Conservation (phyloP, 2,329 filamentous ascomycete species). For the Torrubiella hemipterigena region DNA sequence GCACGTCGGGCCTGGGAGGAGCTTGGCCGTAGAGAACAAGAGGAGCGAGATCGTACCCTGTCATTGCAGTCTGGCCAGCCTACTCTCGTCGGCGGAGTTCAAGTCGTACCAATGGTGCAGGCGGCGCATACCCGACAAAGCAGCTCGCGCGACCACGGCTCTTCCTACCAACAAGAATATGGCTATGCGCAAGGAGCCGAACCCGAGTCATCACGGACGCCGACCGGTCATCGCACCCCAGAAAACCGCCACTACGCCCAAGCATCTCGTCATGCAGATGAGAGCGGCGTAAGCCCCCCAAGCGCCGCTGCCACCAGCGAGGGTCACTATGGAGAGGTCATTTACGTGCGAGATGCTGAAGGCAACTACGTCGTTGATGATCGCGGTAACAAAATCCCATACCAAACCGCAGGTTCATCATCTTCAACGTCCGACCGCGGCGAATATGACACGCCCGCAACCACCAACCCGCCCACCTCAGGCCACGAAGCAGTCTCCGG, state of each 20-base stretch:
- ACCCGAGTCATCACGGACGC: not conserved
- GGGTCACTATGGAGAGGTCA: too few relatives aligned
- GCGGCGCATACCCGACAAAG: slow-evolving; percentile 46
- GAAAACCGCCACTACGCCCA: slow-evolving; percentile 6
- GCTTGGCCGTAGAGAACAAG: slow-evolving; percentile 81
- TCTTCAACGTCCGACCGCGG: slow-evolving; percentile 40
- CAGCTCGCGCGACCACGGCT: slow-evolving; percentile 20
- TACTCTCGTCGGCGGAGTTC: slow-evolving; percentile 82
- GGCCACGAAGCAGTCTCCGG: slow-evolving; percentile 18
- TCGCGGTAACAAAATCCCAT: slow-evolving; percentile 46
- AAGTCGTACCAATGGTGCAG: slow-evolving; percentile 86
- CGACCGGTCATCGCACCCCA: slow-evolving; percentile 7
- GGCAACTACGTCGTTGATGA: slow-evolving; percentile 50
- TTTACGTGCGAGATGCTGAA: slow-evolving; percentile 53
- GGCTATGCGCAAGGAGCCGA: slow-evolving; percentile 1
- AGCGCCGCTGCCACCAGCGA: too few relatives aligned
- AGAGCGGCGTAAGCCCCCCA: too few relatives aligned
- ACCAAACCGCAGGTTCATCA: slow-evolving; percentile 31
- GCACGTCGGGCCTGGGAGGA: slow-evolving; percentile 95
- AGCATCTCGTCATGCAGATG: not conserved
- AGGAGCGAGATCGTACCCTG: slow-evolving; percentile 75
- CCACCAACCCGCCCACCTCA: slow-evolving; percentile 25
- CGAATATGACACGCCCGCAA: slow-evolving; percentile 44
- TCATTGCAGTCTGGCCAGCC: slow-evolving; percentile 82
- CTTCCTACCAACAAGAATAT: slow-evolving; percentile 2